phyloP scores from a whole-genome alignment of 164 flowering plant genomes.

The Santalum album region DNA sequence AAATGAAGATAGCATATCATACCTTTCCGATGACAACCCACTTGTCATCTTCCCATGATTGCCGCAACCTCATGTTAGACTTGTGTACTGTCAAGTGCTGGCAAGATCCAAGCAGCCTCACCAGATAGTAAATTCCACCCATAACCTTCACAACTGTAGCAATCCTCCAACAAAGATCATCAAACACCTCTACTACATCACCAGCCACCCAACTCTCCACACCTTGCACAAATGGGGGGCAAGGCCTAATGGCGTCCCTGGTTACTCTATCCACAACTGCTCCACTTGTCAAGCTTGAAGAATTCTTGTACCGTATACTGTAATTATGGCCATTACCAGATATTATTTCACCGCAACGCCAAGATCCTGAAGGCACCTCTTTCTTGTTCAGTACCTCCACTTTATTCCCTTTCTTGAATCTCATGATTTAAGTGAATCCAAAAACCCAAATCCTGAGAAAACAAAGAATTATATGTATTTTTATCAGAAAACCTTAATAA shows the following conservation, averaged over 20 bases:
- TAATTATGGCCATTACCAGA: constrained; percentile 37
- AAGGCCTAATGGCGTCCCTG: constrained; percentile 34
- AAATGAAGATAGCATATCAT: background rate
- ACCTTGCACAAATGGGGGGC: constrained; percentile 22
- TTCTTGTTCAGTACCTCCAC: constrained; percentile 30
- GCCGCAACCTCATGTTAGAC: constrained; percentile 32
- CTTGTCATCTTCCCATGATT: constrained; percentile 35
- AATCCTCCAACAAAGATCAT: constrained; percentile 29
- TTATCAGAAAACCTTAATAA: background rate
- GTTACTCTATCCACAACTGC: constrained; percentile 25
- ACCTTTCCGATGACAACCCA: constrained; percentile 59
- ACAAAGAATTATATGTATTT: background rate
- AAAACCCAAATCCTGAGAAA: background rate
- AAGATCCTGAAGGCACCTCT: constrained; percentile 18
- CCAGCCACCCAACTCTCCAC: constrained; percentile 19
- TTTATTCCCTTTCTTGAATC: constrained; percentile 33
- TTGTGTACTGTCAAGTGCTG: constrained; percentile 26
- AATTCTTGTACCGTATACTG: constrained; percentile 17
- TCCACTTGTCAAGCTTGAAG: background rate
- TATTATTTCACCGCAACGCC: constrained; percentile 32
- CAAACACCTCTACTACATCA: constrained; percentile 40
- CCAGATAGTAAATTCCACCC: constrained; percentile 13
- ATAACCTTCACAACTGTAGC: constrained; percentile 15
- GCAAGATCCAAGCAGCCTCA: constrained; percentile 34
- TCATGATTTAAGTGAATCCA: no score